phyloP scores from a whole-genome alignment of 495 filamentous ascomycete species.

The Lophiotrema nucula region DNA sequence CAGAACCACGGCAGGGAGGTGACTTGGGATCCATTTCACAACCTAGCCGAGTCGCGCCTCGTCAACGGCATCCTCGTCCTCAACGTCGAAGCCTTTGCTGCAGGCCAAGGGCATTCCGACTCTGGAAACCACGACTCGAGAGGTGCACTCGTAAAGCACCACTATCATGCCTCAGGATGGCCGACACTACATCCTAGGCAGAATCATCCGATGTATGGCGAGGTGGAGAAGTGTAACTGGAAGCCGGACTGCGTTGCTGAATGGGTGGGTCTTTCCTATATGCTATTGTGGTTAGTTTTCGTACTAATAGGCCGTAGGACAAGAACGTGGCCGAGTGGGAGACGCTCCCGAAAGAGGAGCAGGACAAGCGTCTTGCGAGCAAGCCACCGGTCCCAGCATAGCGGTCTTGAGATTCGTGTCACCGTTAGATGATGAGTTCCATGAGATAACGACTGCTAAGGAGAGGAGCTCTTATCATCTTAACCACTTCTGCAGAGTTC shows the following conservation, averaged over 20 bases:
- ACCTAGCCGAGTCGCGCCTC: conserved; percentile 56
- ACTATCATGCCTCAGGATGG: conserved; percentile 66
- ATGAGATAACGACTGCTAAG: too few species aligned
- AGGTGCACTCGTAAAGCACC: conserved; percentile 59
- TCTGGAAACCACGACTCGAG: conserved; percentile 60
- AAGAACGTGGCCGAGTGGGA: conserved; percentile 30
- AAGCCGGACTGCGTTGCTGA: conserved; percentile 55
- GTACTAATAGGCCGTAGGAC: conserved; percentile 12
- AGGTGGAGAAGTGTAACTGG: conserved; percentile 66
- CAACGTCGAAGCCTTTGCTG: conserved; percentile 62
- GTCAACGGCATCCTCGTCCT: conserved; percentile 59
- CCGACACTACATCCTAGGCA: conserved; percentile 57
- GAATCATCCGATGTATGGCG: conserved; percentile 59
- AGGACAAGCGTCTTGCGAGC: conserved; percentile 23
- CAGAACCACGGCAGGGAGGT: conserved; percentile 40
- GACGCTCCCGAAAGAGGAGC: conserved; percentile 23
- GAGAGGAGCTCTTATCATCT: too few species aligned
- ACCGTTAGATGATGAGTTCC: too few species aligned
- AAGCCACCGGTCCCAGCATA: conserved; percentile 15
- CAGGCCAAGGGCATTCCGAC: conserved; percentile 64
- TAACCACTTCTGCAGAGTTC: too few species aligned
- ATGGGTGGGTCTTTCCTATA: conserved; percentile 44
- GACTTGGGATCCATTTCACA: conserved; percentile 58
- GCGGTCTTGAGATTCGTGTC: too few species aligned
- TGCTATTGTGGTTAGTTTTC: background rate